Evolutionary conservation across 306 rosid species (phyloP).

Genomic region (Abrus pulchellus): DNA sequence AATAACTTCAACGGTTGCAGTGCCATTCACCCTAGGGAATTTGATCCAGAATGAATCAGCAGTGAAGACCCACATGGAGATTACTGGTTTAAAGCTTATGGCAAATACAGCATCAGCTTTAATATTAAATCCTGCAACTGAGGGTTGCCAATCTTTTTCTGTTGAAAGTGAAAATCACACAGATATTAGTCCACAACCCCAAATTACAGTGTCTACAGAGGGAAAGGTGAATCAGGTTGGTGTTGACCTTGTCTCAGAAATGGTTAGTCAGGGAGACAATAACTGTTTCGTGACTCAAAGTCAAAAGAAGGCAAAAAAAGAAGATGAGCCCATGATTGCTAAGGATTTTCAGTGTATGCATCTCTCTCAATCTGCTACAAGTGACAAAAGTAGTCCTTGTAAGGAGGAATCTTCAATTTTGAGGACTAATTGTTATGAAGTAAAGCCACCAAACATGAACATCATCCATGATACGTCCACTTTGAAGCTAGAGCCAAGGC

Average conservation of each 20-base stretch:
- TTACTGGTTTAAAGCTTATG: conserved; percentile 67
- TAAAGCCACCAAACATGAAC: conserved; percentile 33
- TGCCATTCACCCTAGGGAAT: conserved; percentile 67
- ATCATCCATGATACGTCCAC: conserved; percentile 18
- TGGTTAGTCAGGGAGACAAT: conserved; percentile 37
- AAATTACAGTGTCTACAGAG: conserved; percentile 34
- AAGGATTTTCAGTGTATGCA: conserved; percentile 37
- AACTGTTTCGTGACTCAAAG: conserved; percentile 27
- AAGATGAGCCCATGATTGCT: conserved; percentile 41
- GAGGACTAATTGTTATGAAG: conserved; percentile 37
- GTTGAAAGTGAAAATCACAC: conserved; percentile 46
- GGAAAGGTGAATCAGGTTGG: conserved; percentile 50
- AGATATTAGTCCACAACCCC: conserved; percentile 40
- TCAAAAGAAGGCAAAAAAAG: conserved; percentile 37
- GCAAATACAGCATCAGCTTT: conserved; percentile 63
- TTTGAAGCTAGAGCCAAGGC: conserved; percentile 38
- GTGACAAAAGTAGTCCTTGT: conserved; percentile 30
- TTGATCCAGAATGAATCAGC: conserved; percentile 63
- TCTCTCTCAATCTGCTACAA: conserved; percentile 41
- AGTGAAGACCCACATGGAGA: conserved; percentile 63
- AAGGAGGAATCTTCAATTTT: conserved; percentile 46
- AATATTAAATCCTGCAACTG: conserved; percentile 51
- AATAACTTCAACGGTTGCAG: conserved; percentile 64
- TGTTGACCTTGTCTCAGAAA: conserved; percentile 45
- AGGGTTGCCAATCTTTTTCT: conserved; percentile 52